Evolutionary conservation across 2,329 filamentous ascomycete genomes (phyloP).

Genomic region (Alternaria rosae): DNA sequence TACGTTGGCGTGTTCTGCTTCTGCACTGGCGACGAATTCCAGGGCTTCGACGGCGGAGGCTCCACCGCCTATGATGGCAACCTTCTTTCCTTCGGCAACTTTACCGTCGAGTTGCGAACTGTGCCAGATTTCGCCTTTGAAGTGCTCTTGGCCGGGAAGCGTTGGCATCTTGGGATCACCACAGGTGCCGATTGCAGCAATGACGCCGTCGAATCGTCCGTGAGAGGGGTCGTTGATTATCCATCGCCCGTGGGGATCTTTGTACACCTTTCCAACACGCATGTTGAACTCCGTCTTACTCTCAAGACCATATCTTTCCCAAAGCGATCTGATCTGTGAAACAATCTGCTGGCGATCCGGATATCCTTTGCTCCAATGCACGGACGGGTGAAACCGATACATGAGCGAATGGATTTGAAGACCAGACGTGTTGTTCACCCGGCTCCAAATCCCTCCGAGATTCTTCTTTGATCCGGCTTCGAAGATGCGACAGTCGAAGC

Average conservation of each 20-base stretch:
- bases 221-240: conserved; percentile 75
- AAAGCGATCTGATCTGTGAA: conserved; percentile 73
- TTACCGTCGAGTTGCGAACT: conserved; percentile 78
- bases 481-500: conserved; percentile 82
- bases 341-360: conserved; percentile 79
- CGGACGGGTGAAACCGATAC: conserved; percentile 86
- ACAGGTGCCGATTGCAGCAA: conserved; percentile 81
- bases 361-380: conserved; percentile 78
- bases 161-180: conserved; percentile 77
- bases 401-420: conserved; percentile 86
- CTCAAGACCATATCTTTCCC: conserved; percentile 77
- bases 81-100: conserved; percentile 74
- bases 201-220: conserved; percentile 78
- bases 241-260: conserved; percentile 74
- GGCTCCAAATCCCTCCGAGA: conserved; percentile 82
- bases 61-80: conserved; percentile 79
- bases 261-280: conserved; percentile 72
- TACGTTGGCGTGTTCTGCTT: conserved; percentile 73
- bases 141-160: conserved; percentile 74
- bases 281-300: conserved; percentile 75
- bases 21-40: conserved; percentile 74
- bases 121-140: conserved; percentile 76
- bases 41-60: conserved; percentile 83
- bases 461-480: conserved; percentile 72
- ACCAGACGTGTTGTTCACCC: conserved; percentile 81